Percentiles rank a stretch among this genome's conserved stretches.
Conservation (phyloP, 2,329 filamentous ascomycete species). For the Pestalotiopsis sp. region DNA sequence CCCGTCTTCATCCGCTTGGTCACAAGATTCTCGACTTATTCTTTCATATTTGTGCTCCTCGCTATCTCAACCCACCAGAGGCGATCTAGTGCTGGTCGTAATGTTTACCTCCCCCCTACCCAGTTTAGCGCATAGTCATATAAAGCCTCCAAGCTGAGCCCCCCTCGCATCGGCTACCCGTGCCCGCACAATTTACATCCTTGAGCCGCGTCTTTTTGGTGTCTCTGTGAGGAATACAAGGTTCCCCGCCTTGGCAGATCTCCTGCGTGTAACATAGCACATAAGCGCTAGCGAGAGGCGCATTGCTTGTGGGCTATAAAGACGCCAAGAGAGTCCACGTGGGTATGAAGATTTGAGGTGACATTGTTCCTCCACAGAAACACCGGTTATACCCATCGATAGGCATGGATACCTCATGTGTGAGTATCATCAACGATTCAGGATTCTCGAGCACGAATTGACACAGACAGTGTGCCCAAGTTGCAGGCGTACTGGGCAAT, state of each 20-base stretch:
- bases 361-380: not conserved
- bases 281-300: not conserved
- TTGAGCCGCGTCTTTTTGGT: not conserved
- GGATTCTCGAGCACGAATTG: not conserved
- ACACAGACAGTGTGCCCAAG: not conserved
- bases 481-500: slow-evolving; percentile 1
- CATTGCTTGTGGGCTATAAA: not conserved
- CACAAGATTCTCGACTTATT: too few species aligned
- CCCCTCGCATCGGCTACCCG: not conserved
- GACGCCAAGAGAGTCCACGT: not conserved
- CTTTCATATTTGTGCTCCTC: too few species aligned
- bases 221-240: not conserved
- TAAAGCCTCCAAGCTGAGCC: too few species aligned
- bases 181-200: not conserved
- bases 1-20: too few species aligned
- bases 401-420: not conserved
- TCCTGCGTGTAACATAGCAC: not conserved
- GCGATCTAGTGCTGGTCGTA: too few species aligned
- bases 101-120: too few species aligned
- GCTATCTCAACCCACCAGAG: too few species aligned
- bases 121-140: too few species aligned
- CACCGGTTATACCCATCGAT: rapidly evolving
- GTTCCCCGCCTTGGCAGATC: not conserved
- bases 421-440: not conserved
- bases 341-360: not conserved